Evolutionary conservation across 768 basidiomycete genomes (phyloP).

Genomic region (Mycena belliarum): DNA sequence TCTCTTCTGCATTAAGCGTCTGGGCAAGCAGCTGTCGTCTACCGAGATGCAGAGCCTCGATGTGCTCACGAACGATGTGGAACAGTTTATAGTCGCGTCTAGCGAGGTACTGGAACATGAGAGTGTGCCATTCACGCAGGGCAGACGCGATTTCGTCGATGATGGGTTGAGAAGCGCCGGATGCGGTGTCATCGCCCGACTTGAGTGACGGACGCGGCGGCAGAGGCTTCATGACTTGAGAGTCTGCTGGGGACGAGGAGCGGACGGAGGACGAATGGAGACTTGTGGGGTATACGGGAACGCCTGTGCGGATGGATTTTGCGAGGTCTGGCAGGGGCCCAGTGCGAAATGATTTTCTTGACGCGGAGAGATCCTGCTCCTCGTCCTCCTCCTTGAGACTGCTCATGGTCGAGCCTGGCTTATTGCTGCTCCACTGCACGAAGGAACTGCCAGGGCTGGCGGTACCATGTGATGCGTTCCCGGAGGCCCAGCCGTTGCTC

Average conservation of each 20-base stretch:
- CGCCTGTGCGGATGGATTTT: conserved; percentile 67
- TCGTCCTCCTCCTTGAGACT: conserved; percentile 68
- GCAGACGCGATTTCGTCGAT: conserved; percentile 98
- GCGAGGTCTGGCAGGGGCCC: conserved; percentile 76
- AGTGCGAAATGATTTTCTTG: conserved; percentile 68
- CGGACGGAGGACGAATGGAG: conserved; percentile 45
- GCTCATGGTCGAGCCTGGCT: conserved; percentile 51
- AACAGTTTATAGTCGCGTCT: conserved; percentile 89
- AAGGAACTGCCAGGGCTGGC: conserved; percentile 48
- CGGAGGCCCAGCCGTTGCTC: conserved; percentile 18
- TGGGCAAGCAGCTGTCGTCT: conserved; percentile 87
- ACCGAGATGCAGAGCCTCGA: conserved; percentile 90
- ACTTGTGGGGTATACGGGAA: conserved; percentile 74
- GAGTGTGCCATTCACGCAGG: conserved; percentile 90
- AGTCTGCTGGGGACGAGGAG: conserved; percentile 66
- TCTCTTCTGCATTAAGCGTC: conserved; percentile 86
- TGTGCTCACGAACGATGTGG: conserved; percentile 80
- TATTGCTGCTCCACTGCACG: conserved; percentile 44
- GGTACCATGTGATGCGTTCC: conserved; percentile 34
- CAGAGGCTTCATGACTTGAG: conserved; percentile 67
- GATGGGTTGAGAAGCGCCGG: conserved; percentile 82
- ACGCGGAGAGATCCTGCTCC: conserved; percentile 37
- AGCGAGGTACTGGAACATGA: conserved; percentile 90
- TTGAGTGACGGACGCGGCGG: conserved; percentile 94
- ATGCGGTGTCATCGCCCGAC: conserved; percentile 89